Evolutionary conservation across 2,329 filamentous ascomycete species (phyloP), one percentile per base, ranked within the genome.

Genomic region (Fusarium armeniacum): DNA sequence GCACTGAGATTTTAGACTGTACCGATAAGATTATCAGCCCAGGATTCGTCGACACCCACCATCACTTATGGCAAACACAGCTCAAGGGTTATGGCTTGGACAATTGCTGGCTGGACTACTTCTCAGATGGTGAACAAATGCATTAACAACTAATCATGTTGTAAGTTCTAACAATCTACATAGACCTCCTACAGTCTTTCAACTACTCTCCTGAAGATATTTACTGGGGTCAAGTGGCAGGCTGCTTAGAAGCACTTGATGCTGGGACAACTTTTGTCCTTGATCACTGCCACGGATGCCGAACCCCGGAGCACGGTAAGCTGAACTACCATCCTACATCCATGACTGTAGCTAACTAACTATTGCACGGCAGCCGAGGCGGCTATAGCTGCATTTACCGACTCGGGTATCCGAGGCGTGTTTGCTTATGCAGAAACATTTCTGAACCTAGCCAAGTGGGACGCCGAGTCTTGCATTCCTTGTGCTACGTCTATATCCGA

Each of bases 11-110:
- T n/a, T 2, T 70, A 4, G 38, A 69, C 26, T 70, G 62, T 26
- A 12, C 52, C 15, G 41, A 58, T 28, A 67, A 71, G 35, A 67
- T 70, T 7, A 44, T 65, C 2, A 55, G 49, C 24, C 69, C 67
- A 0, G 69, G 67, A 2, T 70, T 71, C 41, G 43, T 70, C 15
- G 65, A 70, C 9, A 68, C 64, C 5, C 67, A 71, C 4, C 67
- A 67, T 30, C 69, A 71, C n/a, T 12, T 65, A 4, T 69, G 60
- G 65, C 65, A 68, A 12, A 69, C 66, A 0, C 57, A 60, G 30
- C 51, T 60, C 2, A 60, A 57, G 10, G 57, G 51, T 2, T 32
- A 58, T 7, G 50, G 46, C 0, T 22, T 50, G 4, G 54, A 57
- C 2, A n/a, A 57, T 4, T 53, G 18, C 35, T 57, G 46, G 54